Evolutionary conservation across 176 grass and related monocot genomes (phyloP), one percentile per base, ranked within the genome.

Genomic region (Phoenix dactylifera): DNA sequence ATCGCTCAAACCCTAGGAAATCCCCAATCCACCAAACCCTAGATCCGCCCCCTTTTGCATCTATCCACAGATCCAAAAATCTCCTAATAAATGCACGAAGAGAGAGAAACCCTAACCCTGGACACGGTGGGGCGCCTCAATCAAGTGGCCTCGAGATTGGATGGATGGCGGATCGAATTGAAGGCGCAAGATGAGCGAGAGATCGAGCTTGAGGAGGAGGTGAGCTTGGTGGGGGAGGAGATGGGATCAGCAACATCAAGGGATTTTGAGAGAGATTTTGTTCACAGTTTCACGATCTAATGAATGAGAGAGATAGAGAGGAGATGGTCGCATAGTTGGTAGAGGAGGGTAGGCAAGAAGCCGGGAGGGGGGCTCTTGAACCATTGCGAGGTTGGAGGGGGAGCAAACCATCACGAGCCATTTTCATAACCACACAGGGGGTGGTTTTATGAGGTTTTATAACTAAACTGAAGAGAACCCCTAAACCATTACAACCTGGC

Each of bases 1-100:
- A 16, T 26, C 0, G 25, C 12, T 24, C 24, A 59, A 59, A 59
- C 57, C 12, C 25, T 59, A 59, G 57, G 30, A 26, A 15, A 15
- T 71, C 71, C 83, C 75, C 71, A 79, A 97, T 85, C 81, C 87
- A 58, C 52, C 26, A 73, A 68, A 44, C 35, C 10, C 35, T 12
- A 44, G 35, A 12, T 44, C 35, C 35, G 0, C 9, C 35, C 35
- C 35, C 35, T 44, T 44, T 2, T 2, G 10, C 35, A 44, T 3
- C 35, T 9, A 44, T 44, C 35, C 10, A 14, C 35, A 44, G 35
- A 44, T 44, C 35, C 35, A 44, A 44, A 44, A 44, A 44, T 44
- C 2, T 9, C 35, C 35, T 3, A 44, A 44, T 44, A 44, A 44
- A 14, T 44, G 10, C 35, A 12, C 7, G 10, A 44, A 44, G 35